Percentiles rank a stretch among this genome's conserved stretches.
These are phyloP conservation scores for Chlamydomonas asymmetrica DNA, from an alignment of 139 green algal species.

Conservation along the genomic window DNA sequence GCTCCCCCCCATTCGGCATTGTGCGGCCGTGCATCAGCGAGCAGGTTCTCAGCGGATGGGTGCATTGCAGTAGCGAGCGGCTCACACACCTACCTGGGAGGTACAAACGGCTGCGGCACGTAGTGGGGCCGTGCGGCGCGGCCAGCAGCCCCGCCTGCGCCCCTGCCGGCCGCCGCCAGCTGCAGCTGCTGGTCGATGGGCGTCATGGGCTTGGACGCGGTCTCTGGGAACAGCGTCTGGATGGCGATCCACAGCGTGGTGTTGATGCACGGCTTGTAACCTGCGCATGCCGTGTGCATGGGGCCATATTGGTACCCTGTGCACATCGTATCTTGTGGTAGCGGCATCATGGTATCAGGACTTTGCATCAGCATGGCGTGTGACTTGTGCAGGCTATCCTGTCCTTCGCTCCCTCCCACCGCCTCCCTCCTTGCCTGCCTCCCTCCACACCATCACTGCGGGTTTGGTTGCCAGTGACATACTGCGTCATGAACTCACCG, in stretches of 20 bases:
- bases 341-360: neutral
- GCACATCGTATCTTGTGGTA: neutral
- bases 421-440: neutral
- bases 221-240: conserved; percentile 50
- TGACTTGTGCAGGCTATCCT: neutral
- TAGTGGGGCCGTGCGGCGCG: no score
- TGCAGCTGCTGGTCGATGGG: neutral
- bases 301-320: neutral
- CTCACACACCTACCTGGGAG: no score
- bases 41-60: no score
- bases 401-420: neutral
- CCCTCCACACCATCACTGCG: neutral
- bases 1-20: no score
- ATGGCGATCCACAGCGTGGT: conserved; percentile 59
- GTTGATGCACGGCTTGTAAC: conserved; percentile 43
- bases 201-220: conserved; percentile 6
- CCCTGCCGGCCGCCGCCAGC: no score
- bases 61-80: no score
- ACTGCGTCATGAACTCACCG: neutral
- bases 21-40: no score
- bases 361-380: neutral
- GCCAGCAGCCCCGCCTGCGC: no score
- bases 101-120: no score
- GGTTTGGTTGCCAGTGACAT: neutral
- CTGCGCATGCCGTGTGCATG: conserved; percentile 13